Base-by-base conservation (phyloP, 805 yeast species). In the Gaillardinia entomophila region DNA sequence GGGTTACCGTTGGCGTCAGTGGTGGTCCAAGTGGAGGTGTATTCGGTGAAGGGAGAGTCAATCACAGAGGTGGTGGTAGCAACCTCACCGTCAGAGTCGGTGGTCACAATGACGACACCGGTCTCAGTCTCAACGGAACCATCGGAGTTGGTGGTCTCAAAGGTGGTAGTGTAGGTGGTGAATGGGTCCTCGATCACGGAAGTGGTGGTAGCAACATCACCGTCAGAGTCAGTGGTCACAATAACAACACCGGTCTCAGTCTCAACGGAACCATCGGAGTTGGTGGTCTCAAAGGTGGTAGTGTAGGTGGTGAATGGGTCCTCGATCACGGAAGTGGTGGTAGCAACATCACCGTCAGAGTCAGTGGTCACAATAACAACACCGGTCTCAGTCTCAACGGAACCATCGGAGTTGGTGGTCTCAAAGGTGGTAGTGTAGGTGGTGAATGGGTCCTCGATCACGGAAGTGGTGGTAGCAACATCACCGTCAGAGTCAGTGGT, bases 341-440 rank as follows among this genome's bases (percentile, higher is more conserved):
- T 19, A n/a, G n/a, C n/a, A n/a, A n/a, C n/a, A n/a, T n/a, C n/a
- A n/a, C n/a, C n/a, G n/a, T n/a, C 20, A 10, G 29, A 15, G 13
- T 27, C 22, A 6, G 19, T 15, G 4, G 29, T 15, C n/a, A 27
- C 12, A 15, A 27, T 6, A 16, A 26, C 33, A 7, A 18, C 18
- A 10, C 27, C 34, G 15, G 30, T 16, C 3, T 31, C 30, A 16
- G 34, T 26, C 10, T n/a, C 4, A 18, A 28, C 28, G 2, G 35
- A 24, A 22, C 32, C 37, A 25, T 24, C 34, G 1, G 27, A 3
- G 11, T 26, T 28, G 17, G 35, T 28, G 10, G 28, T 26, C 16
- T 24, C 24, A 1, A 28, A 25, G 4, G 36, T 33, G 2, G 36
- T 24, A 12, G 16, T 25, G 30, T 33, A 24, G 17, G 27, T 4